These are phyloP conservation scores for Hemisphaericaspora subhashii DNA, from an alignment of 1,139 yeast genomes.

Conservation along the genomic window DNA sequence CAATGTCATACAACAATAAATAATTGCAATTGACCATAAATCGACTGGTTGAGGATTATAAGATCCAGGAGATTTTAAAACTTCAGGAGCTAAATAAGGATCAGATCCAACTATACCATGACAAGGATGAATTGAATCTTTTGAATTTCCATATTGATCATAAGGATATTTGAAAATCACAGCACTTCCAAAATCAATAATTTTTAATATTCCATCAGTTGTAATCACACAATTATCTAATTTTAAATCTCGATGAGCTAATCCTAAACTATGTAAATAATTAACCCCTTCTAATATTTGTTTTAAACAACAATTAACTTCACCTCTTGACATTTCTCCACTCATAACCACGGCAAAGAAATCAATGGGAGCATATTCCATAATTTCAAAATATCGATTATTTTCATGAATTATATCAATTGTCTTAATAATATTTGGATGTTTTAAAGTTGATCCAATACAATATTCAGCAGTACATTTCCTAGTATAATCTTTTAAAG, in stretches of 20 bases:
- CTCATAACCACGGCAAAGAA: slow-evolving; percentile 98
- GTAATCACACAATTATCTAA: slow-evolving; percentile 93
- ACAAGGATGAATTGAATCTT: slow-evolving; percentile 68
- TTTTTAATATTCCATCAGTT: slow-evolving; percentile 79
- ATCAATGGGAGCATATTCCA: slow-evolving; percentile 97
- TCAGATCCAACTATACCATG: slow-evolving; percentile 97
- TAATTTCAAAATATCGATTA: slow-evolving; percentile 85
- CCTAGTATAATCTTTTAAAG: slow-evolving; percentile 85
- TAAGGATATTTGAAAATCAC: slow-evolving; percentile 92
- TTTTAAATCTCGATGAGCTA: slow-evolving; percentile 94
- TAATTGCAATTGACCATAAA: slow-evolving; percentile 93
- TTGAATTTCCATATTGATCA: slow-evolving; percentile 50
- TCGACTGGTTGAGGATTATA: slow-evolving; percentile 95
- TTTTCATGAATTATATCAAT: slow-evolving; percentile 88
- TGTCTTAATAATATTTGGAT: slow-evolving; percentile 91
- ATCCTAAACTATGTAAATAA: slow-evolving; percentile 83
- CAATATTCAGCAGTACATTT: slow-evolving; percentile 97
- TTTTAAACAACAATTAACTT: slow-evolving; percentile 85
- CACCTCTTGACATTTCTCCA: slow-evolving; percentile 82
- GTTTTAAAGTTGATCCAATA: slow-evolving; percentile 92
- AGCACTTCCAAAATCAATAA: slow-evolving; percentile 96
- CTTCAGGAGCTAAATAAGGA: slow-evolving; percentile 98
- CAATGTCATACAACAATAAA: slow-evolving; percentile 92
- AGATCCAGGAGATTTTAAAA: slow-evolving; percentile 60
- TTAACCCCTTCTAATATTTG: slow-evolving; percentile 83